These are phyloP conservation scores for Coniosporium tulheliwenetii DNA, from an alignment of 2,329 filamentous ascomycete species.

Conservation along the genomic window DNA sequence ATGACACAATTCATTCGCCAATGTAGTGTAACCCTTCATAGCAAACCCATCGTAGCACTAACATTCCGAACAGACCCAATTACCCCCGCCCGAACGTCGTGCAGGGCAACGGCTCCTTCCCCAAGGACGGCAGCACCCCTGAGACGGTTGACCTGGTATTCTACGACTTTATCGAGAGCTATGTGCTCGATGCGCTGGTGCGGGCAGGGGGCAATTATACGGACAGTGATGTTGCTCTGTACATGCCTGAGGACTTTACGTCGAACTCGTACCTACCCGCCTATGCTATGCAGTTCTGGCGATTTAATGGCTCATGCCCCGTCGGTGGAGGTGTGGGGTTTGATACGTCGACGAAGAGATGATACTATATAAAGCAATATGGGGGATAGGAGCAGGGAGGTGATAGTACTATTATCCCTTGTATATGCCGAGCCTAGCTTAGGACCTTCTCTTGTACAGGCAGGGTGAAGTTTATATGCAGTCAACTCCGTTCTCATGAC, in stretches of 20 bases:
- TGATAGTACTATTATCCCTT: too few species aligned
- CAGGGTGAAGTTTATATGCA: too few species aligned
- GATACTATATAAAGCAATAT: too few species aligned
- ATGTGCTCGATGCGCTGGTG: slow-evolving; percentile 20
- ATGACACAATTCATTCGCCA: slow-evolving; percentile 36
- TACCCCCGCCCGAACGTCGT: slow-evolving; percentile 35
- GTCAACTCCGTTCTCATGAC: too few species aligned
- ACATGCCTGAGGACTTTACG: slow-evolving; percentile 23
- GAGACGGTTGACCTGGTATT: slow-evolving; percentile 38
- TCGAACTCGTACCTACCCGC: slow-evolving; percentile 24
- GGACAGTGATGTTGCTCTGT: slow-evolving; percentile 16
- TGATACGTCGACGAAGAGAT: too few species aligned
- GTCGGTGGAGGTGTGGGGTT: too few species aligned
- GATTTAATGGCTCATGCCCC: background rate
- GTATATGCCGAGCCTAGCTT: too few species aligned
- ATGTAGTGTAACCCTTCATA: slow-evolving; percentile 13
- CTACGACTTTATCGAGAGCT: slow-evolving; percentile 30
- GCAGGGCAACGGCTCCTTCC: slow-evolving; percentile 33
- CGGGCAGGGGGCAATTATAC: slow-evolving; percentile 17
- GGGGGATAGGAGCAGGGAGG: too few species aligned
- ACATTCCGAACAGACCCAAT: slow-evolving; percentile 11
- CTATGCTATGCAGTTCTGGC: slow-evolving; percentile 18
- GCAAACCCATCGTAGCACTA: too few species aligned
- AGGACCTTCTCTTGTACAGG: too few species aligned
- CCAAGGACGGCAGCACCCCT: slow-evolving; percentile 23